A percentile compares a stretch with the other conserved stretches of the same genome.
phyloP scores from a whole-genome alignment of 306 rosid genomes.

The Medicago arabica region DNA sequence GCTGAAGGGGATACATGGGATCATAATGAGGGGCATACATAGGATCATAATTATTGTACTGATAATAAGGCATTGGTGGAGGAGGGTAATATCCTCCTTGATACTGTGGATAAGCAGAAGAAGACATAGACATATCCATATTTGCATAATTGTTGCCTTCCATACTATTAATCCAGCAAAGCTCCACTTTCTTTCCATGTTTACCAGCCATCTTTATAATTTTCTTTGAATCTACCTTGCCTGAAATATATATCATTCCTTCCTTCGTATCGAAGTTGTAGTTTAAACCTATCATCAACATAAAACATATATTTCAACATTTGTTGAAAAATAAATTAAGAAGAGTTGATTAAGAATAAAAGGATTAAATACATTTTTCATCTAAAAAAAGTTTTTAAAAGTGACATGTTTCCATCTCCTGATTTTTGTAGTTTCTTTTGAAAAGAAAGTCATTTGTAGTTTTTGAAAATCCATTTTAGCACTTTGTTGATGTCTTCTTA shows the following conservation, averaged over 20 bases:
- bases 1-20: not conserved
- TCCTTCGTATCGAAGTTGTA: constrained; percentile 33
- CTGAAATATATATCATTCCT: constrained; percentile 40
- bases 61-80: not conserved
- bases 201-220: constrained; percentile 20
- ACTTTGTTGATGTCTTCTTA: too few species aligned
- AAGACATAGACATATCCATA: not conserved
- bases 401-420: too few species aligned
- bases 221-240: constrained; percentile 31
- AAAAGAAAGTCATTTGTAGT: too few species aligned
- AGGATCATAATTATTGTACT: not conserved
- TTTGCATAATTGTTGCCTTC: not conserved
- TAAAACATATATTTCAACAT: not conserved
- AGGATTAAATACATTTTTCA: not conserved
- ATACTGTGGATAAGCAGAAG: not conserved
- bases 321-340: not conserved
- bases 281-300: constrained; percentile 22
- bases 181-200: constrained; percentile 9
- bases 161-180: constrained; percentile 24
- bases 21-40: not conserved
- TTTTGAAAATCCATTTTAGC: too few species aligned
- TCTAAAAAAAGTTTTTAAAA: not conserved
- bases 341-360: not conserved
- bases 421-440: too few species aligned
- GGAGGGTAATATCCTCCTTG: constrained; percentile 6